These are phyloP conservation scores for Ormosia semicastrata DNA, from an alignment of 306 rosid genomes.

Conservation along the genomic window DNA sequence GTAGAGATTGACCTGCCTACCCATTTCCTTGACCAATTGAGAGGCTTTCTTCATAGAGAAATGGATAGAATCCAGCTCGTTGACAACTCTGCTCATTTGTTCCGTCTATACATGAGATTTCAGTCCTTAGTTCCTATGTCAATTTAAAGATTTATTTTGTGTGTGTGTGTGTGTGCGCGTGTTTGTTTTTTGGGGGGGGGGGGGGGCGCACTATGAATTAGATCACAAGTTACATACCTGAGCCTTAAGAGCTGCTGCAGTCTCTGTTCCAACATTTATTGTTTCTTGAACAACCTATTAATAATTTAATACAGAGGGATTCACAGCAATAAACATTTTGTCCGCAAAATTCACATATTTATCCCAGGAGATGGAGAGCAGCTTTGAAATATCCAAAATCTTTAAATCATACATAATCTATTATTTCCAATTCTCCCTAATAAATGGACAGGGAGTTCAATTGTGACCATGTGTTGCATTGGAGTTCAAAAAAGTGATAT, in stretches of 20 bases:
- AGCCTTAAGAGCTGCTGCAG: slow-evolving; percentile 87
- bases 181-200: neutral
- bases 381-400: neutral
- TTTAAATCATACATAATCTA: slow-evolving; percentile 25
- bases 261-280: slow-evolving; percentile 78
- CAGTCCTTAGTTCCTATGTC: slow-evolving; percentile 23
- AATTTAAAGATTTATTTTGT: slow-evolving; percentile 31
- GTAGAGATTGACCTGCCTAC: slow-evolving; percentile 91
- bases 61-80: slow-evolving; percentile 94
- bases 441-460: neutral
- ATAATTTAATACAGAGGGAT: slow-evolving; percentile 10
- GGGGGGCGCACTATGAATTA: neutral
- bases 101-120: slow-evolving; percentile 65
- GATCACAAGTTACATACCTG: slow-evolving; percentile 53
- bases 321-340: slow-evolving; percentile 14
- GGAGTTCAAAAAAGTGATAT: neutral
- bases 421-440: neutral
- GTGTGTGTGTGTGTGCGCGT: neutral
- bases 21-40: slow-evolving; percentile 91
- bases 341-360: slow-evolving; percentile 14
- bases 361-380: neutral
- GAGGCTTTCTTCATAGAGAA: slow-evolving; percentile 90
- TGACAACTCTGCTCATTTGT: slow-evolving; percentile 96
- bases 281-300: slow-evolving; percentile 84
- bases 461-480: neutral